A percentile compares a stretch with the other conserved stretches of the same genome.
Evolutionary conservation across 1,139 yeast genomes (phyloP).

Genomic region (Scheffersomyces segobiensis): DNA sequence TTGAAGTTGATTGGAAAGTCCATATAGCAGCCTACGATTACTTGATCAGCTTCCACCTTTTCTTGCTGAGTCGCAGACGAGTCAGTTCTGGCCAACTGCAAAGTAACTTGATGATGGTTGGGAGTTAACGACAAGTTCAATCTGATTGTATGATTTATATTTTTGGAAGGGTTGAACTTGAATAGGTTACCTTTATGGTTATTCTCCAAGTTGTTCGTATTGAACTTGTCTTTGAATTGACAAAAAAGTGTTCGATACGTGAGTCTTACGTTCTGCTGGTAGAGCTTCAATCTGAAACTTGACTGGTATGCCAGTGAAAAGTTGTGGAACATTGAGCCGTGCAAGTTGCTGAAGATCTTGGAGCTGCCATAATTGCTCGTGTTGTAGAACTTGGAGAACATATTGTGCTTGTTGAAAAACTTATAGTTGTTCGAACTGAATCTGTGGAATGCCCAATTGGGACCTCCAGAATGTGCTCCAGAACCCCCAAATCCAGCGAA

Average conservation of each 20-base stretch:
- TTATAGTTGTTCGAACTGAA: slow-evolving; percentile 2
- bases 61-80: slow-evolving; percentile 25
- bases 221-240: slow-evolving; percentile 10
- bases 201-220: background rate
- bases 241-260: slow-evolving; percentile 19
- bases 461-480: background rate
- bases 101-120: slow-evolving; percentile 36
- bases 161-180: background rate
- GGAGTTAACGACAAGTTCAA: slow-evolving; percentile 33
- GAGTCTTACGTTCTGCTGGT: slow-evolving; percentile 19
- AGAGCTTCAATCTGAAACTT: slow-evolving; percentile 19
- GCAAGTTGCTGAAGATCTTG: slow-evolving; percentile 11
- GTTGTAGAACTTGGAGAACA: slow-evolving; percentile 14
- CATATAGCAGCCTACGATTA: slow-evolving; percentile 45
- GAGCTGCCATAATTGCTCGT: slow-evolving; percentile 6
- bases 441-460: slow-evolving; percentile 3
- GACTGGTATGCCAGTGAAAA: slow-evolving; percentile 26
- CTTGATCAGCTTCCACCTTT: slow-evolving; percentile 11
- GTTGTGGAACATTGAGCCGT: slow-evolving; percentile 24
- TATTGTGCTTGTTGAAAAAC: slow-evolving; percentile 11
- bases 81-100: slow-evolving; percentile 36
- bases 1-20: slow-evolving; percentile 49
- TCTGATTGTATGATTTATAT: slow-evolving; percentile 4
- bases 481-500: background rate
- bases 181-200: background rate